phyloP scores from a whole-genome alignment of 345 rosid genomes.

The Murraya paniculata region DNA sequence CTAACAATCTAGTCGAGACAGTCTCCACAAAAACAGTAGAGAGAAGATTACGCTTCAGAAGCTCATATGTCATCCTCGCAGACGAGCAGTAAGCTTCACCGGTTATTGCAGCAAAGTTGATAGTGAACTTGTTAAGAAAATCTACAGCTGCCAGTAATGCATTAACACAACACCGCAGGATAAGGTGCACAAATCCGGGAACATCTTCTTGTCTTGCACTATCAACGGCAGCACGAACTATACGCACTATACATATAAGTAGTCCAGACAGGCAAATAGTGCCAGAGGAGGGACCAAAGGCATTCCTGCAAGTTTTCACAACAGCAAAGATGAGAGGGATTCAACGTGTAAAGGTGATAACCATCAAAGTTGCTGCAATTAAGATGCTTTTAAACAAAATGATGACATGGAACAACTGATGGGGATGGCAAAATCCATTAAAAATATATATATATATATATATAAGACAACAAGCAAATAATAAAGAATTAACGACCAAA shows the following conservation, averaged over 20 bases:
- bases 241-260: slow-evolving; percentile 59
- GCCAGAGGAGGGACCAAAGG: slow-evolving; percentile 85
- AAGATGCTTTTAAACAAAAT: not conserved
- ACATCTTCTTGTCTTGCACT: slow-evolving; percentile 69
- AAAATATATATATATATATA: no score
- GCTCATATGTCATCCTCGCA: slow-evolving; percentile 89
- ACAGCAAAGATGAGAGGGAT: not conserved
- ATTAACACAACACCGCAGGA: slow-evolving; percentile 62
- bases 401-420: not conserved
- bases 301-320: slow-evolving; percentile 55
- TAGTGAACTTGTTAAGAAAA: slow-evolving; percentile 88
- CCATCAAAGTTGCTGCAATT: not conserved
- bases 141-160: slow-evolving; percentile 59
- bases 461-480: not conserved
- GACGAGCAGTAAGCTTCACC: slow-evolving; percentile 88
- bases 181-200: slow-evolving; percentile 62
- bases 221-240: slow-evolving; percentile 81
- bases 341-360: not conserved
- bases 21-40: slow-evolving; percentile 91
- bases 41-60: slow-evolving; percentile 80
- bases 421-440: not conserved
- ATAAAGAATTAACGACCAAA: not conserved
- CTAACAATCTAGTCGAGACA: slow-evolving; percentile 70
- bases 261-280: slow-evolving; percentile 88
- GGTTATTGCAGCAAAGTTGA: slow-evolving; percentile 87